phyloP scores from a whole-genome alignment of 1,139 yeast genomes.

The Candida dubliniensis region DNA sequence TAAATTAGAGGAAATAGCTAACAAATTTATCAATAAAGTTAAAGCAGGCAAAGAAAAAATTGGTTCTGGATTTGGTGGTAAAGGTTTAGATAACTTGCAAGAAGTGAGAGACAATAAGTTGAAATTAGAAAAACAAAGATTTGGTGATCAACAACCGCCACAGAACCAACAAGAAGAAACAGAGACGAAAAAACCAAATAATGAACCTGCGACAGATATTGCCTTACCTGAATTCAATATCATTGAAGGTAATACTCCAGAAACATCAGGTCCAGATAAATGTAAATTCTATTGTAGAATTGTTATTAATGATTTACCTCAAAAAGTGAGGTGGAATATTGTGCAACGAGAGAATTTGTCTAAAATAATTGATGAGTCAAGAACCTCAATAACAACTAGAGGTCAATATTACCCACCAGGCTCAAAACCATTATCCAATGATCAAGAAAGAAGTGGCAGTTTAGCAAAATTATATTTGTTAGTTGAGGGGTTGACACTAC shows the following conservation, averaged over 20 bases:
- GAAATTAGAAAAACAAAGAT: conserved; percentile 46
- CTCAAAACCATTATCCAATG: conserved; percentile 37
- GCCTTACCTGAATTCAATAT: conserved; percentile 47
- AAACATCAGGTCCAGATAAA: conserved; percentile 63
- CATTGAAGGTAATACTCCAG: conserved; percentile 56
- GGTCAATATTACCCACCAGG: conserved; percentile 73
- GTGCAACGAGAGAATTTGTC: conserved; percentile 67
- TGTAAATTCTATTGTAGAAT: conserved; percentile 70
- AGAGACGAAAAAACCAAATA: conserved; percentile 1
- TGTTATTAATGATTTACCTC: conserved; percentile 84
- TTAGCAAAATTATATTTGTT: conserved; percentile 75
- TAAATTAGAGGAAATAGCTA: conserved; percentile 53
- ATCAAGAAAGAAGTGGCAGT: conserved; percentile 23
- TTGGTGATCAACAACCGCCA: conserved; percentile 17
- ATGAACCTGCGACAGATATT: neutral
- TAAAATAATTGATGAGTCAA: conserved; percentile 68
- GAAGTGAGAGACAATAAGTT: conserved; percentile 60
- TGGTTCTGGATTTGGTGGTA: conserved; percentile 87
- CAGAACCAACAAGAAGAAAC: conserved; percentile 16
- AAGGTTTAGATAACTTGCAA: conserved; percentile 82
- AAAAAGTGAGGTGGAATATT: conserved; percentile 79
- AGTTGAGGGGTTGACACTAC: conserved; percentile 74
- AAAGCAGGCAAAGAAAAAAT: conserved; percentile 69
- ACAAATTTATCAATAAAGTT: conserved; percentile 58
- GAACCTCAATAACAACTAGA: conserved; percentile 78